Percentiles rank a stretch among this genome's conserved stretches.
These are phyloP conservation scores for Picea glauca DNA, from an alignment of 75 land plant genomes.

Conservation along the genomic window DNA sequence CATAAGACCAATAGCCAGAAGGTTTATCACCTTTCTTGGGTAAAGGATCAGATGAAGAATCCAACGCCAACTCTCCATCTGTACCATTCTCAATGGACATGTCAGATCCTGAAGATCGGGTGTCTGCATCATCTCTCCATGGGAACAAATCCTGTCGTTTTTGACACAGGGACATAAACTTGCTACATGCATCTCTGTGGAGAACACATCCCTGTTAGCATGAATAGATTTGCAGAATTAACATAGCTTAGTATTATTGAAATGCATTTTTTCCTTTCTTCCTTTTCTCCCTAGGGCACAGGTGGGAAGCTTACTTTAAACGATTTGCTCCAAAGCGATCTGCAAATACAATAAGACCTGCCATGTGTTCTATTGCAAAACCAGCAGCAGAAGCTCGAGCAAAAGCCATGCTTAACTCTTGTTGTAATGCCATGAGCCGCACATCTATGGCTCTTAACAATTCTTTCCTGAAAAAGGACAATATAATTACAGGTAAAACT, in stretches of 20 bases:
- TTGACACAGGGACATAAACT: neutral
- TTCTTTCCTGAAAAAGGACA: conserved; percentile 42
- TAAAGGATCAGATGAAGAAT: neutral
- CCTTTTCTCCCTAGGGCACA: conserved; percentile 21
- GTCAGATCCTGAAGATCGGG: conserved; percentile 54
- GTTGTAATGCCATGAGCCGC: conserved; percentile 43
- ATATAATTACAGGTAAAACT: no score
- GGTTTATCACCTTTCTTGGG: neutral
- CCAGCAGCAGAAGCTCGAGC: conserved; percentile 39
- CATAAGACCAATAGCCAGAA: neutral
- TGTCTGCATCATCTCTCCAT: neutral
- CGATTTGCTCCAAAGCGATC: conserved; percentile 38
- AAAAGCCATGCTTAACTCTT: conserved; percentile 44
- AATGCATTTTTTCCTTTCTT: neutral
- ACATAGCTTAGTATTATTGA: conserved; percentile 27
- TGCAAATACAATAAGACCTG: conserved; percentile 41
- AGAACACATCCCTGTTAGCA: neutral
- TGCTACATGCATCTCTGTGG: conserved; percentile 7
- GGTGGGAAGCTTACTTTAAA: conserved; percentile 29
- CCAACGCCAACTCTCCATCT: conserved; percentile 6
- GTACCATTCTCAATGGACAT: conserved; percentile 54
- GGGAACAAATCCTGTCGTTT: neutral
- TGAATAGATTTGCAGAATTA: neutral
- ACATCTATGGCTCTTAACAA: conserved; percentile 71
- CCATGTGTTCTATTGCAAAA: conserved; percentile 34